Evolutionary conservation across 2,329 filamentous ascomycete species (phyloP), one percentile per base, ranked within the genome.

Genomic region (Plenodomus lindquistii): DNA sequence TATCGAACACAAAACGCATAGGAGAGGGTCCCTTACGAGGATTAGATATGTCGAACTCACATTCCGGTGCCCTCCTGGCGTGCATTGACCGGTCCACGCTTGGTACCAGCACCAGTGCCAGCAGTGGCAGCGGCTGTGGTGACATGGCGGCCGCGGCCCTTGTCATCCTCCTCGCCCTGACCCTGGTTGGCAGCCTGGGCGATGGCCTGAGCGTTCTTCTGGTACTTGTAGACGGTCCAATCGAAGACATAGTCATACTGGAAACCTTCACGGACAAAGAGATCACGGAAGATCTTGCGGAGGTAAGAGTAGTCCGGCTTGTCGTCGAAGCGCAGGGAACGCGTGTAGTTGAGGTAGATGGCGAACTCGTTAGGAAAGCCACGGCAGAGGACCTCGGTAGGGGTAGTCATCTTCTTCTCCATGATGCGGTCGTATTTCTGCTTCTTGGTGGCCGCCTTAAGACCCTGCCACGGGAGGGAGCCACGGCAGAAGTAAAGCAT

Each of bases 391-490:
- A 97, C 92, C 78, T 99, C 93, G 65, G 93, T 97, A 8, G 94
- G 92, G 2, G 94, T 99, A 13, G 94, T 99, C 94, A 97, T 97
- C 90, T 99, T 99, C 87, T 99, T 99, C 84, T 99, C 94, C 93
- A 97, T 97, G 79, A 99, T 99, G 60, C 93, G 86, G 79, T 99
- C 94, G 73, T 99, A 97, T 82, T 99, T 99, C 81, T 97, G 93
- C 87, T 97, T 97, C 86, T 97, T 97, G 62, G 92, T 97, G 65
- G 93, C 93, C 79, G 93, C 93, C 85, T 97, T 97, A 46, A 97
- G 83, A 48, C 94, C 94, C 81, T 99, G 94, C 94, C 94, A 99
- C 54, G 94, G 94, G 48, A 99, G 91, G 58, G 92, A 97, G 57
- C 94, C 94, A 77, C 94, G 93, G 83, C 93, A 97, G 81, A 99